Evolutionary conservation across 768 basidiomycete genomes (phyloP).

Genomic region (Rhodosporidiobolus sp.): DNA sequence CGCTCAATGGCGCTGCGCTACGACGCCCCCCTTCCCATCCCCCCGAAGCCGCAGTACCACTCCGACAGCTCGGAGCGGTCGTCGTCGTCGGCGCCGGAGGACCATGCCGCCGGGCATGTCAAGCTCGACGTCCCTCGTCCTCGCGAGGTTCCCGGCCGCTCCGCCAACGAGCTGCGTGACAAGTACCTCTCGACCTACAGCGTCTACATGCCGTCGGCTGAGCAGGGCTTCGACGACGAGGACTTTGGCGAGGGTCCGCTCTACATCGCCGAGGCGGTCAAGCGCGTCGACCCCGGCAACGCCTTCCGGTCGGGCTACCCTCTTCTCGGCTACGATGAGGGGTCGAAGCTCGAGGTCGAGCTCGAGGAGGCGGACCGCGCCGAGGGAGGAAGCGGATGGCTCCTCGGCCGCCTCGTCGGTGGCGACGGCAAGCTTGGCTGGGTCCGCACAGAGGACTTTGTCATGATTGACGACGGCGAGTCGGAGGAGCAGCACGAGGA

Average conservation of each 20-base stretch:
- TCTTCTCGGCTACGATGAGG: slow-evolving; percentile 17
- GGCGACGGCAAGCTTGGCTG: slow-evolving; percentile 20
- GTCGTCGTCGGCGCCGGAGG: not conserved
- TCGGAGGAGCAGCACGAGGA: not conserved
- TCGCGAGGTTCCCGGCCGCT: not conserved
- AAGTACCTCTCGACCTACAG: slow-evolving; percentile 17
- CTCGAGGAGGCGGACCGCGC: slow-evolving; percentile 36
- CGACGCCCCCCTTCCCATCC: slow-evolving; percentile 16
- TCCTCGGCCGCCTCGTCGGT: slow-evolving; percentile 22
- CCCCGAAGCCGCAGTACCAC: not conserved
- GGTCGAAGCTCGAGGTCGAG: slow-evolving; percentile 25
- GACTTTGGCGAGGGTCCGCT: slow-evolving; percentile 21
- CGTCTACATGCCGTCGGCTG: slow-evolving; percentile 16
- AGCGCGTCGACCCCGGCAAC: slow-evolving; percentile 1
- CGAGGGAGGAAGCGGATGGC: slow-evolving; percentile 37
- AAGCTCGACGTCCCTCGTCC: not conserved
- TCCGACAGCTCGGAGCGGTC: slow-evolving; percentile 1
- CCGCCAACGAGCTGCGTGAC: not conserved
- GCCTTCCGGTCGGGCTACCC: slow-evolving; percentile 27
- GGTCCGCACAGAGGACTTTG: slow-evolving; percentile 33
- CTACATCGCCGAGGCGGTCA: slow-evolving; percentile 36
- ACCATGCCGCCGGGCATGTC: not conserved
- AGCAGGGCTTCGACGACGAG: slow-evolving; percentile 9
- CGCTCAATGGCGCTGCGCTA: slow-evolving; percentile 14
- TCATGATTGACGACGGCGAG: slow-evolving; percentile 14